Evolutionary conservation across 441 rosid genomes (phyloP), one percentile per base, ranked within the genome.

Genomic region (Adansonia madagascariensis): DNA sequence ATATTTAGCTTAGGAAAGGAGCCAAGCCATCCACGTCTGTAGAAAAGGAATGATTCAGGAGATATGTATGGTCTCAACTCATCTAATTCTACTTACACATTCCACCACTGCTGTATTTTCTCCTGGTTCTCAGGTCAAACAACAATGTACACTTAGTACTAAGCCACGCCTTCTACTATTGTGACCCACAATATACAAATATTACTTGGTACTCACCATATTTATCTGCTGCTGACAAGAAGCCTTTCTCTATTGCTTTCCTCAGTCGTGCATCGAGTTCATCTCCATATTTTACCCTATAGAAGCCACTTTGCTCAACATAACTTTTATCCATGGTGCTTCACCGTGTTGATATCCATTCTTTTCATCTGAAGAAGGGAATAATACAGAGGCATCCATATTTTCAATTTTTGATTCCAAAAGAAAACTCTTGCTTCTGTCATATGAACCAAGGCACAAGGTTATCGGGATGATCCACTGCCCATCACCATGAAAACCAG

Each of bases 391-490:
- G 35, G n/a, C 72, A 77, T 87, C 92, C 64, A 82, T 79, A 67
- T 83, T 77, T 85, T 85, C 90, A 12, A 92, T 83, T 80, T 88
- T 90, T 69, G 89, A 81, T 81, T 92, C 86, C 81, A 94, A 78
- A 18, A 96, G 82, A 83, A 94, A 91, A 82, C 81, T 96, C 84
- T 91, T 88, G 76, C 79, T 82, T 62, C 14, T 77, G 80, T 92
- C 89, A 82, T 94, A 94, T 35, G 97, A 91, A 67, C 96, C 91
- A 78, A 87, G 84, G 73, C 92, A 91, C 67, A 92, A 77, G 69
- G 97, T 96, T 84, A 94, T 82, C 52, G 99, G 99, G 60, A 96
- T 97, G 81, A 88, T 91, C 99, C 99, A 96, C 52, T 88, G 92
- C 62, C 99, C 98, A 75, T 92, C 92, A 61, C 97, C 99, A 56